Conservation (phyloP, 2,329 filamentous ascomycete species). For the Penicillium nordicum region DNA sequence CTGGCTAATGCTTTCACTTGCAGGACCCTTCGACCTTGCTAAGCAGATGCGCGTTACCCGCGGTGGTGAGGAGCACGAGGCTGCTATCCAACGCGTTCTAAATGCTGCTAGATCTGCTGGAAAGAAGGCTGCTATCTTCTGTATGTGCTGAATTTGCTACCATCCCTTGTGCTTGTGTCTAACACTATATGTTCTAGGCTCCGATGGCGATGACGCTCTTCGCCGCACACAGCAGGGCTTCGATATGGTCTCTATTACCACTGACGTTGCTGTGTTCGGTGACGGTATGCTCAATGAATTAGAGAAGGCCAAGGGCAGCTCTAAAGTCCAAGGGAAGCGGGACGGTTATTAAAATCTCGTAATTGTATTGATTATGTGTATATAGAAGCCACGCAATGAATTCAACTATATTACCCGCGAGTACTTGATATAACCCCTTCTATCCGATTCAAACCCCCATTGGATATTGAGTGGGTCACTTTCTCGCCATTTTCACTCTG, state of each 20-base stretch:
- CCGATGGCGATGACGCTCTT: constrained; percentile 35
- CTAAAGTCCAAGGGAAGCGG: constrained; percentile 3
- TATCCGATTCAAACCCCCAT: too few species aligned
- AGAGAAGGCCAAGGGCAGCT: constrained; percentile 28
- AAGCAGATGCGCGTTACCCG: constrained; percentile 39
- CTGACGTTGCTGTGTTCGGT: constrained; percentile 36
- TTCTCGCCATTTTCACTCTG: constrained; percentile 17
- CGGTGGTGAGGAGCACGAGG: constrained; percentile 39
- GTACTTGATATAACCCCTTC: neutral
- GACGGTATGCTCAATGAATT: constrained; percentile 35
- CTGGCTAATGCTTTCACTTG: neutral
- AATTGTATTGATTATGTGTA: neutral
- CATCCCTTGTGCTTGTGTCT: neutral
- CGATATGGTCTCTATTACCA: constrained; percentile 42
- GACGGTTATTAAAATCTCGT: constrained; percentile 13
- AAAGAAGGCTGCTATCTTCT: constrained; percentile 44
- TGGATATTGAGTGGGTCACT: neutral
- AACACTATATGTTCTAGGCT: constrained; percentile 18
- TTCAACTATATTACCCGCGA: neutral
- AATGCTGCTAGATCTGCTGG: constrained; percentile 34
- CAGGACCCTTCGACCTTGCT: constrained; percentile 36
- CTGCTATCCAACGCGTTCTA: constrained; percentile 37
- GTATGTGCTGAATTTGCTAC: constrained; percentile 12
- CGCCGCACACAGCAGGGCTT: constrained; percentile 37
- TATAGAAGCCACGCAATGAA: neutral